A percentile compares a stretch with the other conserved stretches of the same genome.
Conservation (phyloP, 768 basidiomycete genomes). For the Pleurotus cornucopiae region DNA sequence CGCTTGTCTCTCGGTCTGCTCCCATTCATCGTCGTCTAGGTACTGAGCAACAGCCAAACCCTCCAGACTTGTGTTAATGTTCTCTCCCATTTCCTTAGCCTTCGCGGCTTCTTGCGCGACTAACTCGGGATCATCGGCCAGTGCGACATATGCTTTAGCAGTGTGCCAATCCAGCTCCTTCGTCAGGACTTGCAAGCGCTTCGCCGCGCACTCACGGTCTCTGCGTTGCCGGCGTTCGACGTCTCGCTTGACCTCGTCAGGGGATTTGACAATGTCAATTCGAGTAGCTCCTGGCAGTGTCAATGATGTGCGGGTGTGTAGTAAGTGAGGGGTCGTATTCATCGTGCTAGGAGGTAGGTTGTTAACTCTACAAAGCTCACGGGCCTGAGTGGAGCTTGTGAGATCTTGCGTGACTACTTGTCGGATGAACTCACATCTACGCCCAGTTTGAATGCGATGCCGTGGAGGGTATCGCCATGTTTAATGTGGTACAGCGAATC, state of each 20-base stretch:
- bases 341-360: slow-evolving; percentile 61
- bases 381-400: slow-evolving; percentile 32
- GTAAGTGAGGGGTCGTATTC: slow-evolving; percentile 66
- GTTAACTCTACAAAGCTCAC: slow-evolving; percentile 61
- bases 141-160: slow-evolving; percentile 65
- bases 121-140: slow-evolving; percentile 45
- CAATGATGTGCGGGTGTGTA: slow-evolving; percentile 63
- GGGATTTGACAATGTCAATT: slow-evolving; percentile 17
- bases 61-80: slow-evolving; percentile 28
- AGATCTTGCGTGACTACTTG: neutral
- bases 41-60: slow-evolving; percentile 53
- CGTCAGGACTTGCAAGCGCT: slow-evolving; percentile 56
- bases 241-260: slow-evolving; percentile 16
- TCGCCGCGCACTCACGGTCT: slow-evolving; percentile 53
- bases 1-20: slow-evolving; percentile 31
- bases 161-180: slow-evolving; percentile 69
- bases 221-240: slow-evolving; percentile 37
- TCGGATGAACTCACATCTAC: slow-evolving; percentile 47
- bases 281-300: slow-evolving; percentile 44
- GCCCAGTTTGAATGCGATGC: slow-evolving; percentile 57
- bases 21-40: slow-evolving; percentile 71
- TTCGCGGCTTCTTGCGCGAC: slow-evolving; percentile 18
- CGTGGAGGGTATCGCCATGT: slow-evolving; percentile 56
- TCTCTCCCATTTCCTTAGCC: slow-evolving; percentile 20
- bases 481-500: slow-evolving; percentile 47